Evolutionary conservation across 1,284 basidiomycete genomes (phyloP).

Genomic region (Microbotryum lychnidis-dioicae): DNA sequence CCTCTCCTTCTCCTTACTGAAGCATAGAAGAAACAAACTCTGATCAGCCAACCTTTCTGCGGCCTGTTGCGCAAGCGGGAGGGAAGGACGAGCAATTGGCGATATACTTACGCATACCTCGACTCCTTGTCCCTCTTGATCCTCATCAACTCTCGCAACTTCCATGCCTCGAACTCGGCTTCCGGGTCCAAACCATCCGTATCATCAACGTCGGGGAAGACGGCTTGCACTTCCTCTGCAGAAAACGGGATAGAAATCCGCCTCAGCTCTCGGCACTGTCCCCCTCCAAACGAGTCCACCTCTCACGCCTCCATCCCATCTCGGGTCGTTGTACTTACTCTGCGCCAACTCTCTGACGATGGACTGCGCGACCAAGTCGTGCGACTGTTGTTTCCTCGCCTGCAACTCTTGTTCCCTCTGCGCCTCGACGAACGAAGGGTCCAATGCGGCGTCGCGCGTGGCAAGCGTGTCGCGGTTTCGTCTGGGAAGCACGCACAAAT

Average conservation of each 20-base stretch:
- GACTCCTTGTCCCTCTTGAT: constrained; percentile 87
- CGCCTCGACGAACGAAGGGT: constrained; percentile 58
- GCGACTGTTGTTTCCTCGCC: constrained; percentile 63
- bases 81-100: too few species aligned
- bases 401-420: constrained; percentile 60
- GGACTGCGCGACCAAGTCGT: constrained; percentile 77
- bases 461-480: constrained; percentile 46
- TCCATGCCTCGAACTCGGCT: constrained; percentile 92
- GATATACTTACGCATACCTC: constrained; percentile 35
- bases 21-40: not conserved
- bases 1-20: constrained; percentile 51
- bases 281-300: not conserved
- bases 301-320: not conserved
- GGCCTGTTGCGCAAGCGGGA: too few species aligned
- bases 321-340: constrained; percentile 47
- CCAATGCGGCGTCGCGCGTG: constrained; percentile 55
- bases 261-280: not conserved
- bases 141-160: constrained; percentile 78
- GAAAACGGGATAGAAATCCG: too few species aligned
- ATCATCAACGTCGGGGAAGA: constrained; percentile 83
- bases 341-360: constrained; percentile 74
- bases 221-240: constrained; percentile 73
- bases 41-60: not conserved
- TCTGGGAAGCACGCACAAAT: not conserved
- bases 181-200: constrained; percentile 85